Conservation (phyloP, 2,329 filamentous ascomycete genomes). For the Fusarium sp. region DNA sequence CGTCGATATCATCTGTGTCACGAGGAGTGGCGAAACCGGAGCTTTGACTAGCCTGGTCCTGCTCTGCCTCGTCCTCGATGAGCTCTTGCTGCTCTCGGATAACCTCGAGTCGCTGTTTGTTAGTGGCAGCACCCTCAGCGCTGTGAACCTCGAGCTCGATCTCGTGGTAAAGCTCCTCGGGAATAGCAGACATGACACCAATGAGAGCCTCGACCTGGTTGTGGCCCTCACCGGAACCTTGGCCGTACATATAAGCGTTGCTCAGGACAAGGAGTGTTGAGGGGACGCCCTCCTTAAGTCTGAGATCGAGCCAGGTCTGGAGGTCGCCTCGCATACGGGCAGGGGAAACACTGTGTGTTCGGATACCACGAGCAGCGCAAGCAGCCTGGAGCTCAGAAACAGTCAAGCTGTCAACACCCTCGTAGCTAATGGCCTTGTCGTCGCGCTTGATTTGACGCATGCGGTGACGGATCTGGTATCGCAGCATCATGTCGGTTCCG, state of each 20-base stretch:
- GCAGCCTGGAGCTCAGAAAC: slow-evolving; percentile 93
- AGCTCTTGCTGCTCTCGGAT: slow-evolving; percentile 98
- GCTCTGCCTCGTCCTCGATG: slow-evolving; percentile 96
- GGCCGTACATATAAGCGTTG: slow-evolving; percentile 97
- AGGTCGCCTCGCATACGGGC: slow-evolving; percentile 89
- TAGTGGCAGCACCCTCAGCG: slow-evolving; percentile 95
- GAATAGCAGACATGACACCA: slow-evolving; percentile 91
- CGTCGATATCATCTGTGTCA: slow-evolving; percentile 93
- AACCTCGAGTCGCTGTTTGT: slow-evolving; percentile 98
- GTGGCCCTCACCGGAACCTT: slow-evolving; percentile 87
- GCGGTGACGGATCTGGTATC: slow-evolving; percentile 95
- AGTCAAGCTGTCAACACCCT: slow-evolving; percentile 93
- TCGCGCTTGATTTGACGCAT: slow-evolving; percentile 99
- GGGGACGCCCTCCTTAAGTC: slow-evolving; percentile 93
- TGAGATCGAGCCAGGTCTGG: slow-evolving; percentile 92
- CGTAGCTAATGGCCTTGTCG: slow-evolving; percentile 91
- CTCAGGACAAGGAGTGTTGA: slow-evolving; percentile 94
- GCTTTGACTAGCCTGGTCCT: slow-evolving; percentile 83
- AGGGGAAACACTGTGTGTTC: slow-evolving; percentile 91
- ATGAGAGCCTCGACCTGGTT: slow-evolving; percentile 93
- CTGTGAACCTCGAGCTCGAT: slow-evolving; percentile 98
- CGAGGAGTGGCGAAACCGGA: slow-evolving; percentile 80
- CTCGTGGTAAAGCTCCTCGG: slow-evolving; percentile 98
- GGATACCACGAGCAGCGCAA: slow-evolving; percentile 89
- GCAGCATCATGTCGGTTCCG: slow-evolving; percentile 96